Evolutionary conservation across 2,329 filamentous ascomycete species (phyloP), one percentile per base, ranked within the genome.

Genomic region (Aspergillus nomiae): DNA sequence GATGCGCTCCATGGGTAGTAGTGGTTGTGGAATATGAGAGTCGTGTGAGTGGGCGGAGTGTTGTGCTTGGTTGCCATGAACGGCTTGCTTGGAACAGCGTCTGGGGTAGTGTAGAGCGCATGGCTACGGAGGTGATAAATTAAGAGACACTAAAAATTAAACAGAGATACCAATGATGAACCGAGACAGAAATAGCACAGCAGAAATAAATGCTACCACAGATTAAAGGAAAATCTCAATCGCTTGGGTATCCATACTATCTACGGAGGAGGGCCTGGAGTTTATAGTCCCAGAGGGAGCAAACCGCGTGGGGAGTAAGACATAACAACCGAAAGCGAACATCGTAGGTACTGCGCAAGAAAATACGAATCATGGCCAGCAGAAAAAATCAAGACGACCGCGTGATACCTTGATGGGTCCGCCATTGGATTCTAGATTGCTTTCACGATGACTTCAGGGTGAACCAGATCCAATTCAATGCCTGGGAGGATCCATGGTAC

Each of bases 391-490:
- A 64, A 62, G 55, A 63, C 62, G 63, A 48, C 65, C 72, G 69
- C 67, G 68, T 75, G 72, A 74, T 69, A 32, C 53, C 59, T 67
- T 48, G 63, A 65, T 69, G 62, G 64, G 59, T 59, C 59, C 56
- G 56, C 63, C 46, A 45, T 56, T 59, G 56, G 43, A 53, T 55
- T 68, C 67, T 63, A 66, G 65, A 68, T 63, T 70, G 67, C 62
- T 69, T 68, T 71, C 68, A 70, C 70, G 59, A 69, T 73, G 67
- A 69, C 65, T 67, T 70, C 67, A 67, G 43, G 21, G 68, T 63
- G 66, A 66, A 63, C 70, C 65, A 71, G 65, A 66, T 14, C 57
- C 66, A 64, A 56, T 28, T 60, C 58, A 63, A 60, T 38, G 56
- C 56, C 55, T 56, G 65, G 57, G 65, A 71, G 58, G 65, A 69